These are phyloP conservation scores for Pythium brachiatum DNA, from an alignment of 352 stramenopile species.

Conservation along the genomic window DNA sequence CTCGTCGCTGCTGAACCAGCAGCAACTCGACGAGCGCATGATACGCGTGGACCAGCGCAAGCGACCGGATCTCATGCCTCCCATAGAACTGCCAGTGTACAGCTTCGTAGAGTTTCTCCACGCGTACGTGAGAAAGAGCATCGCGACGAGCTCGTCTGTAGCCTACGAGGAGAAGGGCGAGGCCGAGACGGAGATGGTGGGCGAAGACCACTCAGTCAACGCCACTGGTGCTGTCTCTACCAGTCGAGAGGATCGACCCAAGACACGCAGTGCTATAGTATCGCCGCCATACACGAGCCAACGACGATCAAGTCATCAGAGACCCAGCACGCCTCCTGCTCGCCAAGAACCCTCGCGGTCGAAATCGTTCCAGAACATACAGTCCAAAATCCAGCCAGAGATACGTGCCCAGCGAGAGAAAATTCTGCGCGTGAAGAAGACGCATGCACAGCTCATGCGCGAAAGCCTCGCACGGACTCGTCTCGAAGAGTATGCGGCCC, in stretches of 20 bases:
- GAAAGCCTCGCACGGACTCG: constrained; percentile 55
- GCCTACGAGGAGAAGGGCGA: background rate
- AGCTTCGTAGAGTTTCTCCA: constrained; percentile 64
- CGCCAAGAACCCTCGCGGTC: constrained; percentile 1
- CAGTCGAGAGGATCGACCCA: background rate
- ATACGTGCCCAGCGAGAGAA: constrained; percentile 52
- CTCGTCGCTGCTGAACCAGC: constrained; percentile 27
- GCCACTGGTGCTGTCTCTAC: background rate
- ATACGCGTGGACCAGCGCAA: constrained; percentile 54
- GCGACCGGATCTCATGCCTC: constrained; percentile 26
- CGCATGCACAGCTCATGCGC: constrained; percentile 69
- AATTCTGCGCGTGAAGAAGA: constrained; percentile 74
- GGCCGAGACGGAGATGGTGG: background rate
- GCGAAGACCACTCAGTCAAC: background rate
- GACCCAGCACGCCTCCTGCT: background rate
- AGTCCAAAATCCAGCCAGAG: constrained; percentile 67
- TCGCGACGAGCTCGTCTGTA: constrained; percentile 9
- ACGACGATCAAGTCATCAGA: background rate
- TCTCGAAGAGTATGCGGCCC: constrained; percentile 57
- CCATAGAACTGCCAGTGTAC: constrained; percentile 33
- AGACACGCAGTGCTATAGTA: background rate
- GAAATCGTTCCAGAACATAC: constrained; percentile 36
- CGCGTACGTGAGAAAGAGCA: constrained; percentile 46
- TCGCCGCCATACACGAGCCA: background rate
- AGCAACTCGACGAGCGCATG: constrained; percentile 39